Evolutionary conservation across 176 grass and related monocot genomes (phyloP), one percentile per base, ranked within the genome.

Genomic region (Aegilops umbellulata): DNA sequence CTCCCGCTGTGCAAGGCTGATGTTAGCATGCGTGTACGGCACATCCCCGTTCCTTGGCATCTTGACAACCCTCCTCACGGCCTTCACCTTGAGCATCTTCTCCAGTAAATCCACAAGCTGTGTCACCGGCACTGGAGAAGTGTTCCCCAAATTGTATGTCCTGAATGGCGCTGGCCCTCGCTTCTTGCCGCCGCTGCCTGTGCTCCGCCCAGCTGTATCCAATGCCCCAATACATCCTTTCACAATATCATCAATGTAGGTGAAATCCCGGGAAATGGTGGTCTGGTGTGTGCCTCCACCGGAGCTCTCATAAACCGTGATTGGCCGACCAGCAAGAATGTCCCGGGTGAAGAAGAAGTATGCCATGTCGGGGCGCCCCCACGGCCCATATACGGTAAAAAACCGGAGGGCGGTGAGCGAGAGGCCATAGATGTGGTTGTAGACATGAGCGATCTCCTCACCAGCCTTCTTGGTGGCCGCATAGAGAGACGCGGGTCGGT

Each of bases 381-480:
- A 95, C 4, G 94, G 94, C 16, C 94, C 94, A n/a, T 95, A 93
- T 0, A 95, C 94, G 34, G 94, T 93, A 61, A 95, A 95, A 55
- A 95, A 95, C 6, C 94, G 83, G 39, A 95, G 89, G 5, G 91
- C 94, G 1, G 94, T 95, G 67, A 95, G 88, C 22, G 94, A 95
- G 46, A 95, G 94, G 4, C 94, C 94, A 32, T 95, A 95, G 84
- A 95, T 95, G 76, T 93, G 91, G 92, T 97, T 97, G 88, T 97
- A 97, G 74, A 90, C 94, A 82, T 97, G 94, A 65, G 94, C 89
- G 57, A 97, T 97, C 88, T 97, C 94, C 87, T 97, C 94, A 10
- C 94, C 94, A 1, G 91, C 94, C 87, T 97, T 97, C 68, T 97
- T 97, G 20, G 94, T 97, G 69, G 94, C 91, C 19, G 94, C 94